These are phyloP conservation scores for Rhodotorula sp. DNA, from an alignment of 1,284 basidiomycete species.

Conservation along the genomic window DNA sequence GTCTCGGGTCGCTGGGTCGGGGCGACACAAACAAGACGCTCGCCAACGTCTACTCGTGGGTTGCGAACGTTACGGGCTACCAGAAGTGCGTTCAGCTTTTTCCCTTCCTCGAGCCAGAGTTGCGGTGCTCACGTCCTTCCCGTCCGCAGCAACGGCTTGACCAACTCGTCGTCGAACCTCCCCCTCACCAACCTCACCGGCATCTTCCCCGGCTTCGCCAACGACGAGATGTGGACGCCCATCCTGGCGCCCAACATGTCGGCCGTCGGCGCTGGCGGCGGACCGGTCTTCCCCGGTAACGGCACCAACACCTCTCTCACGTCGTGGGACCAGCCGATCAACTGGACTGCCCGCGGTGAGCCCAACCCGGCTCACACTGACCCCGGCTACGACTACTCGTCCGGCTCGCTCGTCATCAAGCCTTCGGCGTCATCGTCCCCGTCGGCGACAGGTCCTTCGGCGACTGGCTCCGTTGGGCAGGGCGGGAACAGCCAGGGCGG, in stretches of 20 bases:
- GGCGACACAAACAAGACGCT: constrained; percentile 56
- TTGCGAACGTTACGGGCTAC: constrained; percentile 50
- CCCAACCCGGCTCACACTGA: constrained; percentile 33
- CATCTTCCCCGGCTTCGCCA: constrained; percentile 45
- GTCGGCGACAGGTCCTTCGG: not conserved
- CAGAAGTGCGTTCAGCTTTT: not conserved
- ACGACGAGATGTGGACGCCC: constrained; percentile 42
- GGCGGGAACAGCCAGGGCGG: not conserved
- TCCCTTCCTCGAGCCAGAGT: constrained; percentile 2
- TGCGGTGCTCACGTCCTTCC: not conserved
- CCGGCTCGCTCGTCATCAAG: not conserved
- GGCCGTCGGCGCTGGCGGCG: constrained; percentile 46
- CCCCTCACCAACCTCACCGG: constrained; percentile 49
- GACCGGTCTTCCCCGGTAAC: constrained; percentile 42
- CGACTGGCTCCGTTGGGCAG: not conserved
- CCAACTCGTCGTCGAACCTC: constrained; percentile 29
- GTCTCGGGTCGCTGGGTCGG: constrained; percentile 60
- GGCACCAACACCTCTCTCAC: constrained; percentile 43
- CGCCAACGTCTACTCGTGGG: constrained; percentile 56
- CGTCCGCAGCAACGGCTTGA: constrained; percentile 43
- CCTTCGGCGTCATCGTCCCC: not conserved
- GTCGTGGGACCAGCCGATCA: constrained; percentile 24
- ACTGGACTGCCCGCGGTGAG: constrained; percentile 41
- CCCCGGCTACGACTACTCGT: constrained; percentile 8
- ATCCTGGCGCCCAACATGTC: constrained; percentile 46